These are phyloP conservation scores for Fragilariopsis cylindrus DNA, from an alignment of 108 stramenopile species.

Conservation along the genomic window DNA sequence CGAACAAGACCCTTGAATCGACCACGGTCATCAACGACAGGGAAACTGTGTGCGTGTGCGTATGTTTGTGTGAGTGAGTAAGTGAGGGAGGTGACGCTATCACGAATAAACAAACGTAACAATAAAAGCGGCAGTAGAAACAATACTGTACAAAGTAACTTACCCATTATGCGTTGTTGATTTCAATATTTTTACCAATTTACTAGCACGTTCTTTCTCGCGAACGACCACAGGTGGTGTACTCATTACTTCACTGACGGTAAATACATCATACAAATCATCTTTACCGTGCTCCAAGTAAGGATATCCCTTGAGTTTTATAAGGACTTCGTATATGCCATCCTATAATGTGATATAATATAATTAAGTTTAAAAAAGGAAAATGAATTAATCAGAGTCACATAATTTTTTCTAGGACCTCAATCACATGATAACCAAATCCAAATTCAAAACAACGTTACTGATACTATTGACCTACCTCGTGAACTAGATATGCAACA, in stretches of 20 bases:
- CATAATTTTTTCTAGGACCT: no score
- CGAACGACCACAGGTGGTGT: conserved; percentile 31
- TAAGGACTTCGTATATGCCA: conserved; percentile 46
- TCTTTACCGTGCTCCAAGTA: conserved; percentile 46
- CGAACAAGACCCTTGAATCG: conserved; percentile 51
- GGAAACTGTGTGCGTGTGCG: conserved; percentile 38
- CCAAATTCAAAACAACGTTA: no score
- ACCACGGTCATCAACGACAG: conserved; percentile 51
- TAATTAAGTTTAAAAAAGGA: background rate
- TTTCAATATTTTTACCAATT: conserved; percentile 40
- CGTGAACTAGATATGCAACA: conserved; percentile 30
- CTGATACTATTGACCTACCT: background rate
- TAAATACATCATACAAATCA: conserved; percentile 28
- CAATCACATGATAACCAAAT: background rate
- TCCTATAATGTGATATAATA: background rate
- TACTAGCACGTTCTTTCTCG: conserved; percentile 32
- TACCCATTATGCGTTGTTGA: conserved; percentile 23
- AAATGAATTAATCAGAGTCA: no score
- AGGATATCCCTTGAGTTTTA: conserved; percentile 42
- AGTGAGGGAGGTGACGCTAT: no score
- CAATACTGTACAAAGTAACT: no score
- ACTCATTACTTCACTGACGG: conserved; percentile 60
- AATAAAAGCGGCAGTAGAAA: conserved; percentile 21
- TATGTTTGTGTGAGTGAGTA: no score
- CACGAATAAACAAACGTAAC: no score